Base-by-base conservation (phyloP, 768 basidiomycete genomes). In the Lactarius hengduanensis region DNA sequence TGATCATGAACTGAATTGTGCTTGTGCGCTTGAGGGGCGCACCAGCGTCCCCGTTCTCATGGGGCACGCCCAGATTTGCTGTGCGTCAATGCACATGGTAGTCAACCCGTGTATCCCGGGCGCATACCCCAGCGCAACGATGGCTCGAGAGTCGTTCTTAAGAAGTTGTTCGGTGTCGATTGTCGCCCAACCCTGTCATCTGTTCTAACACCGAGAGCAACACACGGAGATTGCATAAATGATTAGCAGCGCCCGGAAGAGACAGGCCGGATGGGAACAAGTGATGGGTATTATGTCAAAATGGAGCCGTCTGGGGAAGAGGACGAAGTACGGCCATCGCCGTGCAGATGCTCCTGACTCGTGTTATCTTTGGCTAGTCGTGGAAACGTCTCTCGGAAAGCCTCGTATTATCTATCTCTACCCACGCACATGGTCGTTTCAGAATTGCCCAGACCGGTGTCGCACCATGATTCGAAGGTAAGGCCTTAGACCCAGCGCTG, bases 251-350 rank as follows among this genome's bases (percentile, higher is more conserved):
- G 11, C 11, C 22, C 13, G 50, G 22, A 26, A 50, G 50, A 53
- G 50, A 26, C 50, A 26, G 1, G 13, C 22, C n/a, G 22, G 5
- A 47, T 47, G 45, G n/a, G 45, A n/a, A 22, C 26, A 28, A 26
- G 50, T 26, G 26, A 53, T 53, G 50, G 13, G 13, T 26, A 53
- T 53, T 53, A 53, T 53, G 50, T 53, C 50, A 53, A 50, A 53
- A 53, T 53, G 10, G 50, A 53, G 26, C 22, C 50, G 26, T 26
- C 22, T 53, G 10, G 13, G 50, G 26, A 28, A 26, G n/a, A 22
- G 45, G 47, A 26, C 22, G n/a, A 20, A 47, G 10, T 15, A 15
- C 4, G 47, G n/a, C 22, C 26, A 53, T 53, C 50, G 26, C 22
- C 22, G 26, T 4, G 50, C 26, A 15, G 13, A 53, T 53, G 22